phyloP scores from a whole-genome alignment of 2,329 filamentous ascomycete genomes.

The Emydomyces testavorans region DNA sequence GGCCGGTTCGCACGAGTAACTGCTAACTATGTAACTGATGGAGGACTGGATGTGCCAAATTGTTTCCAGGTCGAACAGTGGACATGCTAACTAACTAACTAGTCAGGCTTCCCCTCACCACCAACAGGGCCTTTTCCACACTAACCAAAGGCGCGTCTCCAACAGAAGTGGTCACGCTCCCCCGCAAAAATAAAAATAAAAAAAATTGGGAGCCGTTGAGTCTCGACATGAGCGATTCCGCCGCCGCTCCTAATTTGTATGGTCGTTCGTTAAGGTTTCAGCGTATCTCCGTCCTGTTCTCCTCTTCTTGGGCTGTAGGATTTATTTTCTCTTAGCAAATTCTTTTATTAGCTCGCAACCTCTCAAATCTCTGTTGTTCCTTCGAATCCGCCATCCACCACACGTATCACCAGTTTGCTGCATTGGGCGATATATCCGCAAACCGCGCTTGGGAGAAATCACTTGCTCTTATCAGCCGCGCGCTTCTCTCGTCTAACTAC shows the following conservation, averaged over 20 bases:
- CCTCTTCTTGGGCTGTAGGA: neutral
- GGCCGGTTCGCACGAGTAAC: too few species aligned
- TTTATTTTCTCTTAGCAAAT: slow-evolving; percentile 12
- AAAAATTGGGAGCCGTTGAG: neutral
- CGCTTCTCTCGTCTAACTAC: slow-evolving; percentile 1
- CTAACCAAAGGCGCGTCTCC: neutral
- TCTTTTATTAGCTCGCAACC: slow-evolving; percentile 7
- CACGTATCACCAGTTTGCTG: slow-evolving; percentile 2
- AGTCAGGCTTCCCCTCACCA: neutral
- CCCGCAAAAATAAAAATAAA: neutral
- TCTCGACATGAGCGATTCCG: neutral
- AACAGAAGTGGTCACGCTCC: slow-evolving; percentile 2
- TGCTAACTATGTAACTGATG: too few species aligned
- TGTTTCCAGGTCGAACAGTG: too few species aligned
- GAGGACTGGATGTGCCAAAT: too few species aligned
- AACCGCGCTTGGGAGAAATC: slow-evolving; percentile 2
- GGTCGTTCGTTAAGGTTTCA: neutral
- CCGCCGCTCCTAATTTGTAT: too few species aligned
- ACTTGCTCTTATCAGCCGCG: slow-evolving; percentile 4
- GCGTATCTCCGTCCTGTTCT: neutral
- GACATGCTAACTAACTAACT: too few species aligned
- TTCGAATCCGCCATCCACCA: neutral
- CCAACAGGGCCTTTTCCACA: neutral
- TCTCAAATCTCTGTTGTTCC: neutral
- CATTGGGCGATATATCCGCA: neutral